Evolutionary conservation across 2,329 filamentous ascomycete genomes (phyloP), one percentile per base, ranked within the genome.

Genomic region (Fusarium coicis): DNA sequence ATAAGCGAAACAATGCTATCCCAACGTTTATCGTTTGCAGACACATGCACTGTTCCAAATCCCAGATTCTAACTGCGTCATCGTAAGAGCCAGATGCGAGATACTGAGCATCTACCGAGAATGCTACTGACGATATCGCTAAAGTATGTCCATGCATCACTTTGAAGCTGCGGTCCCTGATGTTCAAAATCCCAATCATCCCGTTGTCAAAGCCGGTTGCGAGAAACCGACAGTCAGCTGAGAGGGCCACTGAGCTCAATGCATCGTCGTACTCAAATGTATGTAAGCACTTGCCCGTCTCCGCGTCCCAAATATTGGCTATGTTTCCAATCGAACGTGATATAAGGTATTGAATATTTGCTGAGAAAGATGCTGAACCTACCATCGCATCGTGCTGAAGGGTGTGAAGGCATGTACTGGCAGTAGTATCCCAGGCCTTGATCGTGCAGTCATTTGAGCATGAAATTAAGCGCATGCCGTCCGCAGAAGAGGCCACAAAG

Each of bases 341-440:
- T 34, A 23, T 21, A 3, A 50, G 16, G 1, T 23, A 50, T 19
- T 0, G 30, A 10, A 14, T 4, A 23, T 50, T 16, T 7, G 21
- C 3, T 2, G 47, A 50, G 30, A 50, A 50, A 8, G 10, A 7
- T 30, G 10, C 15, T 10, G 16, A 34, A 0, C 0, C 0, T 23
- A 10, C 0, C 10, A 0, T 0, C 10, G 5, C 7, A 50, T 4
- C 10, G 0, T 7, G 10, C 4, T 9, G 0, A 1, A 50, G 5
- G 14, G 21, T 34, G 6, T 19, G 0, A 2, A 50, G 15, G 47
- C 30, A 50, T 50, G 10, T 18, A 7, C 47, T 21, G 18, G 7
- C 5, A 1, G 10, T 2, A 34, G 1, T 7, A 34, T 50, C 30
- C 47, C 30, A 50, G 7, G 34, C 16, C 5, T 4, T 19, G 1